phyloP scores from a whole-genome alignment of 2,329 filamentous ascomycete genomes.

The Pyricularia sp. region DNA sequence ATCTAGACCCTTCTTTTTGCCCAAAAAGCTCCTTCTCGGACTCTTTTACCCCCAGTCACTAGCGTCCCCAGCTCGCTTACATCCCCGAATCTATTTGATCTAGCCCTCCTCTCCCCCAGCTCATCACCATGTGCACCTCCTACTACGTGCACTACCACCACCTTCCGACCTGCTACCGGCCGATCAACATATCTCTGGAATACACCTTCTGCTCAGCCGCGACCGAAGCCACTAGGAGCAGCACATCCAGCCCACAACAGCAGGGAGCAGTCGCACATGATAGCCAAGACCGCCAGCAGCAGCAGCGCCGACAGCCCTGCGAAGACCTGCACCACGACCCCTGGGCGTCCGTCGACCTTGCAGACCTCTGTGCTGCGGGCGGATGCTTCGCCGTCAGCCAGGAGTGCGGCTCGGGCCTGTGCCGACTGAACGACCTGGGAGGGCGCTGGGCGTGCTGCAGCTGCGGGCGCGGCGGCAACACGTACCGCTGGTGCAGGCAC shows the following conservation, averaged over 20 bases:
- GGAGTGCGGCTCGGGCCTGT: conserved; percentile 36
- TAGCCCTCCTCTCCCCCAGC: neutral
- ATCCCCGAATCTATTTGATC: neutral
- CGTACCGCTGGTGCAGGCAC: conserved; percentile 34
- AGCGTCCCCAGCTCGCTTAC: neutral
- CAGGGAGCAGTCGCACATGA: neutral
- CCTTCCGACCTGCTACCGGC: conserved; percentile 9
- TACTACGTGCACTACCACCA: conserved; percentile 42
- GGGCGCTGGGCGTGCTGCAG: conserved; percentile 41
- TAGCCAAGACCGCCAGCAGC: neutral
- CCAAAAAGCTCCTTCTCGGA: neutral
- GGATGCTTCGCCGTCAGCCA: conserved; percentile 35
- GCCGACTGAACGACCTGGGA: conserved; percentile 37
- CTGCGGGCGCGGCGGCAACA: conserved; percentile 36
- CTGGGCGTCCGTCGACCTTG: conserved; percentile 21
- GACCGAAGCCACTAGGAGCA: conserved; percentile 5
- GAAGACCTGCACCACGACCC: conserved; percentile 20
- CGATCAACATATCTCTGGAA: conserved; percentile 11
- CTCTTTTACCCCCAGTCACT: neutral
- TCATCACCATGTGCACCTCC: conserved; percentile 36
- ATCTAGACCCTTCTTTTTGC: neutral
- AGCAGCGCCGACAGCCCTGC: conserved; percentile 17
- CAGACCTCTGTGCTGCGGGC: conserved; percentile 32
- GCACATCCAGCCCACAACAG: neutral
- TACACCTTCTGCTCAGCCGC: conserved; percentile 12